Conservation (phyloP, 176 grass and related monocot genomes). For the Eremochloa ophiuroides region DNA sequence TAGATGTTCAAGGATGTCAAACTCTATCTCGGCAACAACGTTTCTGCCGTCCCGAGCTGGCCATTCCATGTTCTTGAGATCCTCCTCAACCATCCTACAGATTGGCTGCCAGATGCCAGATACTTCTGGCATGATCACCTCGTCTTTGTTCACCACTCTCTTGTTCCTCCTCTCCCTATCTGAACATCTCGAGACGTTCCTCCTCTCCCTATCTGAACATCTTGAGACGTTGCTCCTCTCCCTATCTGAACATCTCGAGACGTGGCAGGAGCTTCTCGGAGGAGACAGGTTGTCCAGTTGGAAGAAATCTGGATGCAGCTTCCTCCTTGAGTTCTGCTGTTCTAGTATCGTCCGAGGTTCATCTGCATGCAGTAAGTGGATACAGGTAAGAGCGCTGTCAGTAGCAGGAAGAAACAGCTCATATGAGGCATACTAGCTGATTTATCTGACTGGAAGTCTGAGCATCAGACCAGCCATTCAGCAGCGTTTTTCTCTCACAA, state of each 20-base stretch:
- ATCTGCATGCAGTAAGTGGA: slow-evolving; percentile 27
- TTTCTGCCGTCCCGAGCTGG: neutral
- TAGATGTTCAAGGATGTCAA: slow-evolving; percentile 35
- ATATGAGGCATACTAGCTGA: neutral
- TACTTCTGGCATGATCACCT: neutral
- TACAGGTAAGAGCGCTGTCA: neutral
- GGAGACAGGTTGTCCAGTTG: neutral
- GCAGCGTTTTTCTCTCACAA: no score
- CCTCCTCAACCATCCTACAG: slow-evolving; percentile 35
- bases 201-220: slow-evolving; percentile 12
- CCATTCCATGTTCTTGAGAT: slow-evolving; percentile 29
- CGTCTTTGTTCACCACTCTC: neutral
- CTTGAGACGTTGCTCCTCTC: slow-evolving; percentile 4
- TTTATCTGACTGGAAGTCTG: neutral
- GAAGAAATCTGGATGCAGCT: neutral
- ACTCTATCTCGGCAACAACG: slow-evolving; percentile 11
- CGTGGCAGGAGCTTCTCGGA: neutral
- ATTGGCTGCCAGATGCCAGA: slow-evolving; percentile 17
- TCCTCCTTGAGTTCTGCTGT: slow-evolving; percentile 24
- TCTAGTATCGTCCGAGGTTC: neutral
- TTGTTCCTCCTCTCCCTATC: slow-evolving; percentile 6
- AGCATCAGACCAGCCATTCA: no score
- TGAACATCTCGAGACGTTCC: no score
- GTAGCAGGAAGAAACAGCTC: neutral
- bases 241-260: neutral